Conservation (phyloP, 306 rosid species). For the Quercus robur region DNA sequence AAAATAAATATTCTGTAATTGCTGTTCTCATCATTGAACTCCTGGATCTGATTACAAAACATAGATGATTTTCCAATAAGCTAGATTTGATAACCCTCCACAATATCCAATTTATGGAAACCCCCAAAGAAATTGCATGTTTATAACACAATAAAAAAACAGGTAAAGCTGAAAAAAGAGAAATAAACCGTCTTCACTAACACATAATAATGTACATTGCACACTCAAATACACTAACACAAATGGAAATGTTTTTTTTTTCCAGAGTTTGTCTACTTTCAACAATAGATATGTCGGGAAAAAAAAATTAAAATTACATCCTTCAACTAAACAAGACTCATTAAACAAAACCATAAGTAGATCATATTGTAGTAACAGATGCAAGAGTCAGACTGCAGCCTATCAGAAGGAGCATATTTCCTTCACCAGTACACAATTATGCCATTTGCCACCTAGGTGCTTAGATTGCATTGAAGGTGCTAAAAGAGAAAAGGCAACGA, state of each 20-base stretch:
- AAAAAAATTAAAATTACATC: neutral
- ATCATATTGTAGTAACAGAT: neutral
- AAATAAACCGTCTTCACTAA: neutral
- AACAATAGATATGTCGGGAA: neutral
- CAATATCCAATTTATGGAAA: neutral
- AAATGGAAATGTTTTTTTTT: neutral
- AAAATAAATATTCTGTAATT: slow-evolving; percentile 65
- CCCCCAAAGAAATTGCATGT: neutral
- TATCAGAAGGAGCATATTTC: neutral
- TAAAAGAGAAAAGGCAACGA: neutral
- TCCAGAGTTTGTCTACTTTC: neutral
- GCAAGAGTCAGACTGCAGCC: neutral
- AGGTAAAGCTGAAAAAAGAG: neutral
- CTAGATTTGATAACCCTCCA: neutral
- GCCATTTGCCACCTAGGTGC: neutral
- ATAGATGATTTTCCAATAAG: slow-evolving; percentile 10
- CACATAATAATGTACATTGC: neutral
- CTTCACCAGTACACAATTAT: neutral
- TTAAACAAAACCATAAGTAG: neutral
- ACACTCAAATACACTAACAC: neutral
- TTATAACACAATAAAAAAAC: neutral
- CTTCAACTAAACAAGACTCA: neutral
- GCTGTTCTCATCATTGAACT: slow-evolving; percentile 71
- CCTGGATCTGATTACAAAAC: slow-evolving; percentile 51
- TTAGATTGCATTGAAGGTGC: neutral